phyloP scores from a whole-genome alignment of 495 filamentous ascomycete species.

The Aspergillus baeticus region DNA sequence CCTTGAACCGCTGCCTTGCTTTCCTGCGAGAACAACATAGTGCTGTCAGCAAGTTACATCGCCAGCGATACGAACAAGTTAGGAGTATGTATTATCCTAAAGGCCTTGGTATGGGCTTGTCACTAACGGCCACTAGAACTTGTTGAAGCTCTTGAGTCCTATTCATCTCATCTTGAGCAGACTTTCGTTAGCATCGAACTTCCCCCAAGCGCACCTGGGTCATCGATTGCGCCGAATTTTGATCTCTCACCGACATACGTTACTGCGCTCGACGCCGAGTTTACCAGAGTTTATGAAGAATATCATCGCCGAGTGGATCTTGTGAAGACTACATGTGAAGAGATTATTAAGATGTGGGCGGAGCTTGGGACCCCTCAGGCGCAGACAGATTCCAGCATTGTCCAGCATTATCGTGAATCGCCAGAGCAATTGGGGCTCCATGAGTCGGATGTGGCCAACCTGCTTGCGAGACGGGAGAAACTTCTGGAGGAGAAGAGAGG shows the following conservation, averaged over 20 bases:
- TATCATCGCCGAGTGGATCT: constrained; percentile 76
- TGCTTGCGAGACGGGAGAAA: constrained; percentile 74
- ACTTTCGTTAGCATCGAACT: constrained; percentile 78
- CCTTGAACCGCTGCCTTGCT: constrained; percentile 74
- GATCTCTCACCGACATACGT: constrained; percentile 90
- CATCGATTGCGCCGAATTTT: constrained; percentile 74
- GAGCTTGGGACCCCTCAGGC: constrained; percentile 90
- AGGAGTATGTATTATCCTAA: constrained; percentile 65
- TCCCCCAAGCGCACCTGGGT: constrained; percentile 74
- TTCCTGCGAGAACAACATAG: constrained; percentile 81
- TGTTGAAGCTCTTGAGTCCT: constrained; percentile 88
- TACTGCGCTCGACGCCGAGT: constrained; percentile 82
- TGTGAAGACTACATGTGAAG: constrained; percentile 72
- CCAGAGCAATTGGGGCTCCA: constrained; percentile 93
- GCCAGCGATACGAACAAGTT: constrained; percentile 89
- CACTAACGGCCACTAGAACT: constrained; percentile 63
- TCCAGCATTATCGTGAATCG: constrained; percentile 82
- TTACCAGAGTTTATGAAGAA: constrained; percentile 90
- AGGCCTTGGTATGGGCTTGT: background rate
- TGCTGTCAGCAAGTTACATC: constrained; percentile 74
- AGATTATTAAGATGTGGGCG: constrained; percentile 92
- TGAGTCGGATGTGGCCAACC: constrained; percentile 72
- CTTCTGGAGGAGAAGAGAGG: constrained; percentile 89
- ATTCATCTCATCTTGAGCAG: constrained; percentile 88
- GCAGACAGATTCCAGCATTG: constrained; percentile 83